Conservation (phyloP, 129 eudicot genomes). For the Flaveria brownii region DNA sequence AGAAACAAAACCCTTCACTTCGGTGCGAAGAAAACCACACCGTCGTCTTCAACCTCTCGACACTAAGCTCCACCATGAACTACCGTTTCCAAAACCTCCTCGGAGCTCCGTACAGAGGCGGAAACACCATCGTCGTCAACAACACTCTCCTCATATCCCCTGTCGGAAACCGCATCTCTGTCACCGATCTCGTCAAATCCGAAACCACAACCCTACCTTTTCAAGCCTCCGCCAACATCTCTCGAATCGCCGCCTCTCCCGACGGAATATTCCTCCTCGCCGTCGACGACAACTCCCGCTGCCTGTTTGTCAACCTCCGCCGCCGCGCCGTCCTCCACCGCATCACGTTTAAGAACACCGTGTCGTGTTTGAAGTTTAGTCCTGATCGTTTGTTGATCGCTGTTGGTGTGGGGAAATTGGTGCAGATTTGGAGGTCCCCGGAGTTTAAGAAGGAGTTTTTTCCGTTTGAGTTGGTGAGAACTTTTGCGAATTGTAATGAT, state of each 20-base stretch:
- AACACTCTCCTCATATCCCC: slow-evolving; percentile 68
- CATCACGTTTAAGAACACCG: slow-evolving; percentile 66
- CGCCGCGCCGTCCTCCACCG: slow-evolving; percentile 88
- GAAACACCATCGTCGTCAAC: slow-evolving; percentile 54
- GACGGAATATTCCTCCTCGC: slow-evolving; percentile 78
- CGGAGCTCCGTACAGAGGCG: slow-evolving; percentile 98
- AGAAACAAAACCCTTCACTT: not conserved
- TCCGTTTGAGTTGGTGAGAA: slow-evolving; percentile 73
- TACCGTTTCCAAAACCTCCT: slow-evolving; percentile 84
- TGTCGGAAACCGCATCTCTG: slow-evolving; percentile 80
- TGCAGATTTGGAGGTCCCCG: slow-evolving; percentile 86
- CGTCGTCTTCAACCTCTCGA: slow-evolving; percentile 21
- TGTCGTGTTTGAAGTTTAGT: slow-evolving; percentile 56
- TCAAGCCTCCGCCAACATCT: slow-evolving; percentile 75
- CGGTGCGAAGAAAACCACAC: too few relatives aligned
- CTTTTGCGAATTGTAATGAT: slow-evolving; percentile 74
- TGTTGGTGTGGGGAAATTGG: slow-evolving; percentile 65
- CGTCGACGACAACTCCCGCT: slow-evolving; percentile 74
- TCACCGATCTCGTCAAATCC: slow-evolving; percentile 85
- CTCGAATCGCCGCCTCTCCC: slow-evolving; percentile 75
- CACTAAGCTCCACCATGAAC: slow-evolving; percentile 47
- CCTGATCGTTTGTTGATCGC: slow-evolving; percentile 76
- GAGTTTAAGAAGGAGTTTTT: slow-evolving; percentile 80
- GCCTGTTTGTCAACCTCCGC: slow-evolving; percentile 68
- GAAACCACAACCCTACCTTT: slow-evolving; percentile 72